Conservation (phyloP, 495 filamentous ascomycete species). For the Annulohypoxylon stygium region DNA sequence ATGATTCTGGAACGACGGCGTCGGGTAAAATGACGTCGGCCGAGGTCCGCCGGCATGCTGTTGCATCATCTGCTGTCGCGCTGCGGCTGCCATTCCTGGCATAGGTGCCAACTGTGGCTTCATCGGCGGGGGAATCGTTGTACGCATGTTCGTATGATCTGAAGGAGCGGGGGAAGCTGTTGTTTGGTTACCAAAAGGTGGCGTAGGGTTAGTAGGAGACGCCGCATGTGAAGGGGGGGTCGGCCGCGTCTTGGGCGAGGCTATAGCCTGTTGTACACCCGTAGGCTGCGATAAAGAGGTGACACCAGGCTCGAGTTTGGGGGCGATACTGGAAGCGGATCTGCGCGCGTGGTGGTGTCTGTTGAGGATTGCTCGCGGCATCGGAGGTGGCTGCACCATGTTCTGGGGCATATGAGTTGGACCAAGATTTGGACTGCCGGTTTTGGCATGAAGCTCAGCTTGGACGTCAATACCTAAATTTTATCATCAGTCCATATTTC, state of each 20-base stretch:
- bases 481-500: slow-evolving; percentile 23
- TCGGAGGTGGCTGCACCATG: slow-evolving; percentile 73
- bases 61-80: slow-evolving; percentile 52
- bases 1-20: slow-evolving; percentile 88
- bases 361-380: slow-evolving; percentile 80
- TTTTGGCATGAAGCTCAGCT: slow-evolving; percentile 91
- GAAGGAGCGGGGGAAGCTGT: slow-evolving; percentile 75
- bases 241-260: slow-evolving; percentile 75
- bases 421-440: slow-evolving; percentile 76
- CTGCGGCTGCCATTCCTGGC: slow-evolving; percentile 62
- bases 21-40: slow-evolving; percentile 75
- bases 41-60: slow-evolving; percentile 55
- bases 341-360: slow-evolving; percentile 74
- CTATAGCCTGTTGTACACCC: slow-evolving; percentile 61
- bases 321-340: slow-evolving; percentile 76
- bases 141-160: slow-evolving; percentile 64
- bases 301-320: slow-evolving; percentile 75
- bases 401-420: slow-evolving; percentile 73
- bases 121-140: slow-evolving; percentile 55
- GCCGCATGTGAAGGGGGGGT: slow-evolving; percentile 86
- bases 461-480: slow-evolving; percentile 92
- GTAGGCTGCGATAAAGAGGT: slow-evolving; percentile 67
- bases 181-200: slow-evolving; percentile 76
- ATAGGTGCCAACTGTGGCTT: slow-evolving; percentile 57
- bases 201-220: slow-evolving; percentile 81